These are phyloP conservation scores for Aquilaria yunnanensis DNA, from an alignment of 345 rosid genomes.

Conservation along the genomic window DNA sequence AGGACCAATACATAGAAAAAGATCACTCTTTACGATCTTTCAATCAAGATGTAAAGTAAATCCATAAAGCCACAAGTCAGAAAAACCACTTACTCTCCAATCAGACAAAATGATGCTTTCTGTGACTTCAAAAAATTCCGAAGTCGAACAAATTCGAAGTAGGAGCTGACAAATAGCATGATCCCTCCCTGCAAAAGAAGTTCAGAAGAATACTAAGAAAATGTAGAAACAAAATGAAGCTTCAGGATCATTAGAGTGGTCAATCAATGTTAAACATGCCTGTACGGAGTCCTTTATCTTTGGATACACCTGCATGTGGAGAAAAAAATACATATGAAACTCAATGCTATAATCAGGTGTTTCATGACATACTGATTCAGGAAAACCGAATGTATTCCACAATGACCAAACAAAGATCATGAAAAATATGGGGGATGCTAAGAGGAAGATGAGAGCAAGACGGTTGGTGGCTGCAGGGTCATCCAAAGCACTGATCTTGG, in stretches of 20 bases:
- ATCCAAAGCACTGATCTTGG: too few relatives aligned
- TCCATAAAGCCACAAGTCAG: constrained; percentile 1
- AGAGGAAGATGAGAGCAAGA: too few relatives aligned
- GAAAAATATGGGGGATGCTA: too few relatives aligned
- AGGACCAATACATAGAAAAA: constrained; percentile 5
- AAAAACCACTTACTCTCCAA: constrained; percentile 69
- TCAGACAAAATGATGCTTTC: constrained; percentile 78
- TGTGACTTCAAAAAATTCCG: constrained; percentile 84
- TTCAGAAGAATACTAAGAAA: background rate
- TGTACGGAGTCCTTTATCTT: constrained; percentile 82
- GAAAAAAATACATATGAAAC: constrained; percentile 3
- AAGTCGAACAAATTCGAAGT: constrained; percentile 77
- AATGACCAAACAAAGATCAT: too few relatives aligned
- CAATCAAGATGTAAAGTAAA: background rate
- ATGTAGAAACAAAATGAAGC: background rate
- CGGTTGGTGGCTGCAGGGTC: too few relatives aligned
- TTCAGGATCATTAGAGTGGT: constrained; percentile 2
- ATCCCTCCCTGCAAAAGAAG: constrained; percentile 65
- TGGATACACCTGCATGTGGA: constrained; percentile 74
- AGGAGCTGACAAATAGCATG: constrained; percentile 79
- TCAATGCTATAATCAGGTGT: too few relatives aligned
- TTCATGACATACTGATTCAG: too few relatives aligned
- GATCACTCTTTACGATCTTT: background rate
- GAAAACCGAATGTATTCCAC: too few relatives aligned
- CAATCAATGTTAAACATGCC: constrained; percentile 32